Percentiles rank a stretch among this genome's conserved stretches.
These are phyloP conservation scores for Aspergillus tubingensis DNA, from an alignment of 2,329 filamentous ascomycete species.

Conservation along the genomic window DNA sequence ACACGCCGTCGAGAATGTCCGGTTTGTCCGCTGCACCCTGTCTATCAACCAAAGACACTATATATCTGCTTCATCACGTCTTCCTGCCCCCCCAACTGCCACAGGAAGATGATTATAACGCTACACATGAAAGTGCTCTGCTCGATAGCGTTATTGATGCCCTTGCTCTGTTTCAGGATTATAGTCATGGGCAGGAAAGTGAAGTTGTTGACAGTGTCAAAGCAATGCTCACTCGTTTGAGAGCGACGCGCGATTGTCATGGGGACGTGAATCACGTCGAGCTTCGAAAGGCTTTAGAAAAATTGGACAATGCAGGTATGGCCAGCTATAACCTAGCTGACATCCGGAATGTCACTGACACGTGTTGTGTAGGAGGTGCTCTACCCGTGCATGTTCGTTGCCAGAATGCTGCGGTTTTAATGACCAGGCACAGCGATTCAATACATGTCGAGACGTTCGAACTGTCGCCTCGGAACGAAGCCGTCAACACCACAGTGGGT, in stretches of 20 bases:
- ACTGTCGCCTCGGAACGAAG: constrained; percentile 43
- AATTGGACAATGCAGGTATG: constrained; percentile 14
- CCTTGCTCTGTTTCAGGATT: constrained; percentile 21
- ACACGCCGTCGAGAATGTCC: not conserved
- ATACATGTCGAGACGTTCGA: constrained; percentile 49
- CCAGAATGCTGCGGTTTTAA: constrained; percentile 52
- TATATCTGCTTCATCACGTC: constrained; percentile 50
- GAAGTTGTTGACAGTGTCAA: constrained; percentile 10
- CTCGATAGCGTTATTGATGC: constrained; percentile 22
- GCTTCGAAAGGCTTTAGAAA: constrained; percentile 8
- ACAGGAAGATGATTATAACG: constrained; percentile 37
- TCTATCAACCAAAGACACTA: not conserved
- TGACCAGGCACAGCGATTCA: constrained; percentile 29
- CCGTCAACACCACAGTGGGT: constrained; percentile 41
- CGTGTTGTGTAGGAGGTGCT: constrained; percentile 17
- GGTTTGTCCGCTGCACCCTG: not conserved
- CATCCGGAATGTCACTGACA: constrained; percentile 3
- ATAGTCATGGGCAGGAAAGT: constrained; percentile 8
- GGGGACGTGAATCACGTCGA: constrained; percentile 18
- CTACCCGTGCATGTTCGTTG: constrained; percentile 45
- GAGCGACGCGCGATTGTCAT: constrained; percentile 5
- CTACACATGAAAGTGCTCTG: constrained; percentile 28
- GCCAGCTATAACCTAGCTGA: constrained; percentile 2
- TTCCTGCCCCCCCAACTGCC: constrained; percentile 54
- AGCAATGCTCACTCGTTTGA: constrained; percentile 20